Evolutionary conservation across 805 yeast species (phyloP).

Genomic region (Nakazawaea pomicola): DNA sequence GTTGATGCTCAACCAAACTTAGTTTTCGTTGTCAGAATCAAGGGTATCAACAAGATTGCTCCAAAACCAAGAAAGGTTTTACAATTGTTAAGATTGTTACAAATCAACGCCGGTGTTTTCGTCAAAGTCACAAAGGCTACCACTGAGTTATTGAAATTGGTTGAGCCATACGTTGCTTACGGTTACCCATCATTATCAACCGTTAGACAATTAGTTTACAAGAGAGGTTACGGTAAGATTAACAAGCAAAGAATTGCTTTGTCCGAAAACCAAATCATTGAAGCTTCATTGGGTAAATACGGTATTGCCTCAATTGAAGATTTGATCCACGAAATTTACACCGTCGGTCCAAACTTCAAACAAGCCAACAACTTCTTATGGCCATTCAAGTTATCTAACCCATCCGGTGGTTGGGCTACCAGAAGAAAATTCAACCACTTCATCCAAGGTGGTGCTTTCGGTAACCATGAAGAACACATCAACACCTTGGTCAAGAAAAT

Average conservation of each 20-base stretch:
- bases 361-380: conserved; percentile 97
- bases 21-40: conserved; percentile 95
- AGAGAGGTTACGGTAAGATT: conserved; percentile 97
- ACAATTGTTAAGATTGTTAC: conserved; percentile 88
- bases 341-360: conserved; percentile 98
- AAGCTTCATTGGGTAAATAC: conserved; percentile 84
- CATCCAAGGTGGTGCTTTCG: conserved; percentile 97
- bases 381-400: conserved; percentile 97
- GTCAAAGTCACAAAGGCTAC: conserved; percentile 96
- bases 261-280: conserved; percentile 83
- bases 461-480: conserved; percentile 96
- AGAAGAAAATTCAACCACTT: conserved; percentile 95
- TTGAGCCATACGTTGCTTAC: conserved; percentile 95
- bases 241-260: conserved; percentile 93
- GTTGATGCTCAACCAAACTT: conserved; percentile 93
- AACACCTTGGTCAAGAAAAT: conserved; percentile 90
- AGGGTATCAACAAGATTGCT: conserved; percentile 98
- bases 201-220: conserved; percentile 89
- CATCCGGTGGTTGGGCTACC: conserved; percentile 97
- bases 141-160: conserved; percentile 83
- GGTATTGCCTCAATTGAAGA: conserved; percentile 91
- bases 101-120: conserved; percentile 92
- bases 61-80: conserved; percentile 99
- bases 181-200: conserved; percentile 95
- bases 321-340: conserved; percentile 91